Evolutionary conservation across 2,329 filamentous ascomycete species (phyloP).

Genomic region (Ambrosiella beaveri): DNA sequence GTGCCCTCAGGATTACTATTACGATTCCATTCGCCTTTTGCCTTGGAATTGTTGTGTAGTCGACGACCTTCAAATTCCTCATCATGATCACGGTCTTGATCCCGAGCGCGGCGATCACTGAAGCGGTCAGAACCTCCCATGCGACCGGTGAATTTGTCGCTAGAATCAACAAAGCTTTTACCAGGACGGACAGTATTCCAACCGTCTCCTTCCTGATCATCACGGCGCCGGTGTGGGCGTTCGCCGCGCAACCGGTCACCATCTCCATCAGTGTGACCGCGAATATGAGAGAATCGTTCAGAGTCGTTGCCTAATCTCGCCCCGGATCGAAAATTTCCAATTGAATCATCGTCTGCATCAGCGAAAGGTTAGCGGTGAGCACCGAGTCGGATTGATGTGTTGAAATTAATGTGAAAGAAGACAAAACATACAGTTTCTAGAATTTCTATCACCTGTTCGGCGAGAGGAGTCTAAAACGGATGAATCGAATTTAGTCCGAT

Average conservation of each 20-base stretch:
- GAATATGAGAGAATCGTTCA: constrained; percentile 37
- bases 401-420: not conserved
- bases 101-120: constrained; percentile 28
- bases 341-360: constrained; percentile 7
- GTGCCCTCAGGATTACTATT: constrained; percentile 22
- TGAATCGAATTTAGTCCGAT: constrained; percentile 13
- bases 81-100: constrained; percentile 38
- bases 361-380: not conserved
- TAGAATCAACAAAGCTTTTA: constrained; percentile 55
- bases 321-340: constrained; percentile 13
- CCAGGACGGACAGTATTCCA: constrained; percentile 60
- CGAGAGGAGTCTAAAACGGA: constrained; percentile 14
- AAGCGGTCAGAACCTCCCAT: constrained; percentile 37
- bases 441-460: constrained; percentile 9
- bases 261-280: constrained; percentile 31
- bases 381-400: not conserved
- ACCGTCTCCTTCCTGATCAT: constrained; percentile 48
- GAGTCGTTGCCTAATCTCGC: constrained; percentile 6
- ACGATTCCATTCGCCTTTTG: constrained; percentile 60
- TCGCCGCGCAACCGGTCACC: constrained; percentile 31
- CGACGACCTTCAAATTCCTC: constrained; percentile 33
- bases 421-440: not conserved
- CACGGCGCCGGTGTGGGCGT: constrained; percentile 30
- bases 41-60: constrained; percentile 32
- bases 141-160: constrained; percentile 50